Conservation (phyloP, 2,329 filamentous ascomycete species). For the Xylariaceae sp. region DNA sequence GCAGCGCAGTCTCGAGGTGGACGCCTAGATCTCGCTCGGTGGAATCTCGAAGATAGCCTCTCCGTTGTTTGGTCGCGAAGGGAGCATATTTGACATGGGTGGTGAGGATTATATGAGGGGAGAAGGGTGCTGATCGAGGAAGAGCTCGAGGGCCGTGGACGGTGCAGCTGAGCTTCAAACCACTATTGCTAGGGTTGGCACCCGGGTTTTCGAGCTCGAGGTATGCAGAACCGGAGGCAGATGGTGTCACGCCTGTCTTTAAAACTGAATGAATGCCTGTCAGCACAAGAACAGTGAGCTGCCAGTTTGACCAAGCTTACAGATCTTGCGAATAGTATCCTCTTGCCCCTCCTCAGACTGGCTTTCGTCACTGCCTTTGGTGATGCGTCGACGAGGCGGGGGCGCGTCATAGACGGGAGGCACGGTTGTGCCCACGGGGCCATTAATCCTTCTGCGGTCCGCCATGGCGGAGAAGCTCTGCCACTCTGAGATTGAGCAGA, state of each 20-base stretch:
- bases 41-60: conserved; percentile 82
- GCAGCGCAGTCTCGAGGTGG: conserved; percentile 85
- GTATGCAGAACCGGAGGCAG: conserved; percentile 90
- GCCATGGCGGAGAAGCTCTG: conserved; percentile 50
- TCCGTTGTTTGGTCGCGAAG: conserved; percentile 79
- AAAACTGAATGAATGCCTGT: conserved; percentile 52
- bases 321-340: conserved; percentile 77
- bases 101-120: conserved; percentile 84
- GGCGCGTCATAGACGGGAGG: conserved; percentile 66
- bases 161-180: conserved; percentile 87
- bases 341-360: conserved; percentile 49
- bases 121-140: conserved; percentile 86
- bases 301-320: conserved; percentile 49
- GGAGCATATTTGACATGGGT: conserved; percentile 96
- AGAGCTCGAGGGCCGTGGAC: conserved; percentile 91
- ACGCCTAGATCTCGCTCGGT: conserved; percentile 86
- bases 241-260: conserved; percentile 88
- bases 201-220: conserved; percentile 61
- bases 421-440: conserved; percentile 72
- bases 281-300: neutral
- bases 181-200: conserved; percentile 51
- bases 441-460: conserved; percentile 88
- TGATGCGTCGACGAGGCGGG: conserved; percentile 26
- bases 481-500: no score
- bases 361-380: conserved; percentile 45